Conservation (phyloP, 2,329 filamentous ascomycete genomes). For the Colletotrichum filicis region DNA sequence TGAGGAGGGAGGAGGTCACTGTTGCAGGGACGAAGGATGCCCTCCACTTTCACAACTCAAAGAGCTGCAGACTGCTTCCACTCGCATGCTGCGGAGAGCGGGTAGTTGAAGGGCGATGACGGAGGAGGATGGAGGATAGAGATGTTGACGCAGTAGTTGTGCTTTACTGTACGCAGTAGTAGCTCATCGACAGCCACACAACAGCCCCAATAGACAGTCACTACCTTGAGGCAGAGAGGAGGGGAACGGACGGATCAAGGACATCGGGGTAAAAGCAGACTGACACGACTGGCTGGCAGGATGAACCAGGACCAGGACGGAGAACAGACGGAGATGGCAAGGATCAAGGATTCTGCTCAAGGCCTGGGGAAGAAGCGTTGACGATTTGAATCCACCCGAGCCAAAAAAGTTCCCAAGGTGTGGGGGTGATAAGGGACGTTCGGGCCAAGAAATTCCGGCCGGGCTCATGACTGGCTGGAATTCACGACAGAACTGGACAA, state of each 20-base stretch:
- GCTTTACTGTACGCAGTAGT: neutral
- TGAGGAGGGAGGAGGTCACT: neutral
- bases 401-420: slow-evolving; percentile 34
- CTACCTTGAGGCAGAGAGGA: neutral
- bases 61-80: neutral
- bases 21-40: neutral
- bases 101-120: neutral
- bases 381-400: slow-evolving; percentile 16
- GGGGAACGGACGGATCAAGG: slow-evolving; percentile 17
- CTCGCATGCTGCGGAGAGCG: neutral
- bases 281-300: slow-evolving; percentile 4
- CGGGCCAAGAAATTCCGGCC: neutral
- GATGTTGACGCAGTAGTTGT: neutral
- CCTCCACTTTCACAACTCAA: no score
- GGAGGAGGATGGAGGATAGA: neutral
- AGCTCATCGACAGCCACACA: neutral
- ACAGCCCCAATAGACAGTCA: neutral
- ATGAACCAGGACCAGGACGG: neutral
- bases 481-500: neutral
- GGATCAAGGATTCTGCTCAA: neutral
- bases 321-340: neutral
- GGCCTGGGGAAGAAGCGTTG: slow-evolving; percentile 21
- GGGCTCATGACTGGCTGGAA: slow-evolving; percentile 1
- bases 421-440: slow-evolving; percentile 31
- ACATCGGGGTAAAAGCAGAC: slow-evolving; percentile 18